Conservation (phyloP, 768 basidiomycete genomes). For the Leccinum broughii region DNA sequence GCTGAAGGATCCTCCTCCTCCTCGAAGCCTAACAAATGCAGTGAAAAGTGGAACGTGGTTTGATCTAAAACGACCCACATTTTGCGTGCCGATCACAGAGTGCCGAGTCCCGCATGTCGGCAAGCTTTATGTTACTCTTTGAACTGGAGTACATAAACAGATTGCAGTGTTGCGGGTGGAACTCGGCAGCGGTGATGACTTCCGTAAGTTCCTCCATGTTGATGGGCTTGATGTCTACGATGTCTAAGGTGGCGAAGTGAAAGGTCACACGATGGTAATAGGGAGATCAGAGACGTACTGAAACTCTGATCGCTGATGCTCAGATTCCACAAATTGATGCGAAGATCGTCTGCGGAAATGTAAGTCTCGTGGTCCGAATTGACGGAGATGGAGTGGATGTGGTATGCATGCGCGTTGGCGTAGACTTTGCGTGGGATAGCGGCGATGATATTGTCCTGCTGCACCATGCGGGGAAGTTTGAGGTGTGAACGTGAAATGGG, state of each 20-base stretch:
- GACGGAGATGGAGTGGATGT: constrained; percentile 99
- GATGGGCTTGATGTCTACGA: constrained; percentile 99
- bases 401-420: constrained; percentile 98
- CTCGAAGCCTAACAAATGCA: constrained; percentile 75
- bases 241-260: constrained; percentile 56
- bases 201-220: constrained; percentile 99
- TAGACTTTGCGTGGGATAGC: constrained; percentile 99
- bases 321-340: constrained; percentile 98
- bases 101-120: constrained; percentile 98
- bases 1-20: constrained; percentile 98
- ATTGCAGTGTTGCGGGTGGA: constrained; percentile 97
- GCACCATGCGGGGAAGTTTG: constrained; percentile 86
- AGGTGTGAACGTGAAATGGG: constrained; percentile 61
- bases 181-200: constrained; percentile 99
- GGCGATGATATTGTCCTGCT: constrained; percentile 97
- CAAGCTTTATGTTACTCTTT: constrained; percentile 99
- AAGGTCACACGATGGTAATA: constrained; percentile 4
- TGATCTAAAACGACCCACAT: constrained; percentile 54
- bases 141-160: constrained; percentile 99
- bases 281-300: constrained; percentile 58
- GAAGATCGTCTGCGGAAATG: constrained; percentile 97
- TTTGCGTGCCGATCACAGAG: constrained; percentile 96
- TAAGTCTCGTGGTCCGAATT: constrained; percentile 99
- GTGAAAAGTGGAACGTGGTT: constrained; percentile 9
- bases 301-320: constrained; percentile 99